Conservation (phyloP, 2,329 filamentous ascomycete species). For the Sodiomyces alkalinus region DNA sequence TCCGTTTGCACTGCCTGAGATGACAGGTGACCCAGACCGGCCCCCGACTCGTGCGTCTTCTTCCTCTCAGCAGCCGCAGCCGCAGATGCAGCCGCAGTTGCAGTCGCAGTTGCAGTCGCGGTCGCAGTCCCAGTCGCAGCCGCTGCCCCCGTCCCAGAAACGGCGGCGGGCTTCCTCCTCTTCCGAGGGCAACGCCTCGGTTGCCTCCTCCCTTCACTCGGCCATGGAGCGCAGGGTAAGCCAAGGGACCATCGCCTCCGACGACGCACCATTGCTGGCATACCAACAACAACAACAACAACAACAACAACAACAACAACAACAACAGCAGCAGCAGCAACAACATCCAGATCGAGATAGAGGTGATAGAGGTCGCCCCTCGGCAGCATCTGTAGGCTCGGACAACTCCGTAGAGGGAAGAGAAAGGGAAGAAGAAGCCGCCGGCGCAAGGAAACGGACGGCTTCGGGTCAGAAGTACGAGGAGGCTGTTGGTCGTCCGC, state of each 20-base stretch:
- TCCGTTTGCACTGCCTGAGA: constrained; percentile 8
- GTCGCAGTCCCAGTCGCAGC: constrained; percentile 6
- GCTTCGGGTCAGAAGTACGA: too few species aligned
- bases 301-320: background rate
- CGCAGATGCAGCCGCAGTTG: too few species aligned
- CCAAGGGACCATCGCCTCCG: constrained; percentile 2
- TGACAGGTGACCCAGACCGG: too few species aligned
- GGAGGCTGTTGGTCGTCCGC: too few species aligned
- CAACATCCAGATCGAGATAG: constrained; percentile 25
- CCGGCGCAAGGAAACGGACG: too few species aligned
- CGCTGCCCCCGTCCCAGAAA: constrained; percentile 3
- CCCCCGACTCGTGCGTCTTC: too few species aligned
- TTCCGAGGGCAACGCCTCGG: constrained; percentile 6
- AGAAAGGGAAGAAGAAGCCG: too few species aligned
- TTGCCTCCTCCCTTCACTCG: constrained; percentile 7
- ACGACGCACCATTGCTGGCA: constrained; percentile 4
- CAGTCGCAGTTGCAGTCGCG: too few species aligned
- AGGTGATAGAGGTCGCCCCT: constrained; percentile 19
- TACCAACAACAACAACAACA: constrained; percentile 2
- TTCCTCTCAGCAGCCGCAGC: constrained; percentile 5
- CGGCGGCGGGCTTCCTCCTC: constrained; percentile 8
- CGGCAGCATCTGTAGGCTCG: too few species aligned
- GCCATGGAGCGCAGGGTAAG: constrained; percentile 9
- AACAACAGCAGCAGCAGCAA: background rate
- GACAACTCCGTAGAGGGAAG: too few species aligned